Evolutionary conservation across 2,329 filamentous ascomycete genomes (phyloP).

Genomic region (Didymosphaeria variabile): DNA sequence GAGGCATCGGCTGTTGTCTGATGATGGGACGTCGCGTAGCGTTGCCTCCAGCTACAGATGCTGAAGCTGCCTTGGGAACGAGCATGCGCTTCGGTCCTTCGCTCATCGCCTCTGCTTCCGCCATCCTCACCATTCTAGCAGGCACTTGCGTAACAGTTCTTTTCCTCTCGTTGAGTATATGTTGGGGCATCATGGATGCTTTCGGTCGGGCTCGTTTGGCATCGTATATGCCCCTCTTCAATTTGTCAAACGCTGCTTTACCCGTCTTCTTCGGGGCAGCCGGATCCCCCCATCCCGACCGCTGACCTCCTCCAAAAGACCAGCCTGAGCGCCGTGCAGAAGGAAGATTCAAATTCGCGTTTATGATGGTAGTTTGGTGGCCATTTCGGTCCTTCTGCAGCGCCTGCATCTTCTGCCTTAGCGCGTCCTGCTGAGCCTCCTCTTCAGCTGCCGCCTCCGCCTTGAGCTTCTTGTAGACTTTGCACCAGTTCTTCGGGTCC

Average conservation of each 20-base stretch:
- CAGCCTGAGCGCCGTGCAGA: slow-evolving; percentile 23
- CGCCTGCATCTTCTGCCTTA: slow-evolving; percentile 44
- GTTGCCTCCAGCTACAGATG: slow-evolving; percentile 25
- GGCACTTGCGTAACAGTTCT: slow-evolving; percentile 39
- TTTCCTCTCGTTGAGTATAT: slow-evolving; percentile 37
- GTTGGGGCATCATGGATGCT: slow-evolving; percentile 38
- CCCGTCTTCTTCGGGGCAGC: slow-evolving; percentile 45
- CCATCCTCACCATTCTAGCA: slow-evolving; percentile 42
- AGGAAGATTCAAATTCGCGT: slow-evolving; percentile 35
- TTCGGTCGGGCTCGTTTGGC: slow-evolving; percentile 43
- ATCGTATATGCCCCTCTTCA: slow-evolving; percentile 45
- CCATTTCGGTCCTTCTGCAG: slow-evolving; percentile 41
- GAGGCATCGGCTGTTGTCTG: slow-evolving; percentile 32
- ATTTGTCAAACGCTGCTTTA: slow-evolving; percentile 47
- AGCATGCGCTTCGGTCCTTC: slow-evolving; percentile 35
- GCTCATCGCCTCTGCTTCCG: slow-evolving; percentile 25
- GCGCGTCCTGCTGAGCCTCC: slow-evolving; percentile 39
- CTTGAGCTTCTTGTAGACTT: slow-evolving; percentile 69
- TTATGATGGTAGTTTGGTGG: slow-evolving; percentile 45
- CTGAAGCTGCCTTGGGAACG: slow-evolving; percentile 37
- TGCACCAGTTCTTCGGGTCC: slow-evolving; percentile 76
- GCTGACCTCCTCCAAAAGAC: slow-evolving; percentile 26
- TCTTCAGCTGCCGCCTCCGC: slow-evolving; percentile 51
- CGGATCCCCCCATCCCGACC: slow-evolving; percentile 31
- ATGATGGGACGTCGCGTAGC: slow-evolving; percentile 30